These are phyloP conservation scores for Stephania yunnanensis DNA, from an alignment of 164 flowering plant species.

Conservation along the genomic window DNA sequence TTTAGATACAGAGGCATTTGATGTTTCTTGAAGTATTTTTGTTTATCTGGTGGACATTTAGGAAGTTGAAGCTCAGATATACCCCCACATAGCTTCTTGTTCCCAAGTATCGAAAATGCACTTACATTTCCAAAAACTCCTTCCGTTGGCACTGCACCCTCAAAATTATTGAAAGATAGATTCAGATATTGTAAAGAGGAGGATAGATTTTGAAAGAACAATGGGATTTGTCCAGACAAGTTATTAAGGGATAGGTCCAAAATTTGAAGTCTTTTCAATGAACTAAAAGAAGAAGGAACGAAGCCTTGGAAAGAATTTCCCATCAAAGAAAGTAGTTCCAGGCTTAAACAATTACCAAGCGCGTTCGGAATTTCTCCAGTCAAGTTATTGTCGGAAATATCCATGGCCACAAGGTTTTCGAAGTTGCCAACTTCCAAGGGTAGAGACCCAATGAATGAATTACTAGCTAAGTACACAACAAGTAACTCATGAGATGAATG, in stretches of 20 bases:
- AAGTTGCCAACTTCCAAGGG: not conserved
- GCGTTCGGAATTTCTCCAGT: conserved; percentile 1
- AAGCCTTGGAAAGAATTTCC: not conserved
- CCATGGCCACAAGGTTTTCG: not conserved
- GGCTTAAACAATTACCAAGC: not conserved
- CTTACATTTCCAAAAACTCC: conserved; percentile 11
- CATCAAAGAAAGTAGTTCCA: not conserved
- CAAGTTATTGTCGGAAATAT: not conserved
- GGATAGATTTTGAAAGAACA: not conserved
- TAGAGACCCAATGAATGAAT: not conserved
- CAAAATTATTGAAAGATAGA: not conserved
- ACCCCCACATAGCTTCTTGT: conserved; percentile 14
- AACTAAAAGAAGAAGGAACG: conserved; percentile 2
- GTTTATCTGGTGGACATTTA: not conserved
- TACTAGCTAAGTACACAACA: not conserved
- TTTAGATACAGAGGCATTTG: not conserved
- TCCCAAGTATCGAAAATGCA: conserved; percentile 6
- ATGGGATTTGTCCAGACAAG: conserved; percentile 5
- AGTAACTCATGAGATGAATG: not conserved
- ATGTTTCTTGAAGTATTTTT: not conserved
- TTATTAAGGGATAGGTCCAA: conserved; percentile 4
- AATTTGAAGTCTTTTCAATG: not conserved
- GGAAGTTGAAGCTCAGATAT: not conserved
- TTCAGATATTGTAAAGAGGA: conserved; percentile 4
- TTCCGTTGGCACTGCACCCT: not conserved